A percentile compares a stretch with the other conserved stretches of the same genome.
These are phyloP conservation scores for Leishmania mexicana DNA, from an alignment of 208 protist genomes.

Conservation along the genomic window DNA sequence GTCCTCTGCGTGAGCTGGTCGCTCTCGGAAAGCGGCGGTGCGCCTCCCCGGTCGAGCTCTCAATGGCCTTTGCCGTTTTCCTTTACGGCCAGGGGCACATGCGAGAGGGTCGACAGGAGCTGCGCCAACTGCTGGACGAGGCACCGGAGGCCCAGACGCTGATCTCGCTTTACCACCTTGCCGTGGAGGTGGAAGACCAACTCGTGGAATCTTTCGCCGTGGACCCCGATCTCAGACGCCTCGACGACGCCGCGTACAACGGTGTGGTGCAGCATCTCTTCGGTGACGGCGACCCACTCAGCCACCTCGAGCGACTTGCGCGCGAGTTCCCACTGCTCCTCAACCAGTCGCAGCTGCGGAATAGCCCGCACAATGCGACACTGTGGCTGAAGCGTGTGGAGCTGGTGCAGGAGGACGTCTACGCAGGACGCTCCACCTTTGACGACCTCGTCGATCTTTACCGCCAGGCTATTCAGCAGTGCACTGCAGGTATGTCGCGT, in stretches of 20 bases:
- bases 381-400: slow-evolving; percentile 86
- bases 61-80: slow-evolving; percentile 60
- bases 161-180: slow-evolving; percentile 42
- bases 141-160: slow-evolving; percentile 58
- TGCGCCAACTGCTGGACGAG: slow-evolving; percentile 51
- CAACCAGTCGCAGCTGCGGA: slow-evolving; percentile 72
- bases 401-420: slow-evolving; percentile 58
- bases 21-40: slow-evolving; percentile 42
- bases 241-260: slow-evolving; percentile 33
- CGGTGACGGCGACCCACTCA: slow-evolving; percentile 38
- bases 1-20: slow-evolving; percentile 46
- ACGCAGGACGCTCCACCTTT: slow-evolving; percentile 24
- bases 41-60: slow-evolving; percentile 57
- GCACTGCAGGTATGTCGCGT: slow-evolving; percentile 43
- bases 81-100: slow-evolving; percentile 73
- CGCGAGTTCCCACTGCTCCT: slow-evolving; percentile 60
- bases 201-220: slow-evolving; percentile 75
- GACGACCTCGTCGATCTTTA: slow-evolving; percentile 50
- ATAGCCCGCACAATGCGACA: slow-evolving; percentile 37
- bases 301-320: slow-evolving; percentile 38
- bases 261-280: slow-evolving; percentile 33
- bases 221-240: slow-evolving; percentile 34
- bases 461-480: slow-evolving; percentile 74
- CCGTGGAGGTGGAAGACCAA: slow-evolving; percentile 75
- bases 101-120: slow-evolving; percentile 37